phyloP scores from a whole-genome alignment of 306 rosid species.

The Rosa chinensis region DNA sequence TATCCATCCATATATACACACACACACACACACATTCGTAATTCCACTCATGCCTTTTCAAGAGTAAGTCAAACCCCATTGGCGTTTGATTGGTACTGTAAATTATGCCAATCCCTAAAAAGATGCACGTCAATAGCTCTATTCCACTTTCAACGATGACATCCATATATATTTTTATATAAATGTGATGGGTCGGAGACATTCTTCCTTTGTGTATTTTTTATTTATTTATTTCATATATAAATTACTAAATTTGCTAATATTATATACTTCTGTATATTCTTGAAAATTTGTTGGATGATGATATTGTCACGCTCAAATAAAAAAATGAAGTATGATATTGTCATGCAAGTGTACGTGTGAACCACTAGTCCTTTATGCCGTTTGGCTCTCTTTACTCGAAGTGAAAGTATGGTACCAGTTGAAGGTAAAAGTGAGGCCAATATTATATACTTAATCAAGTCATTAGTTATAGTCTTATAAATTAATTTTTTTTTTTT shows the following conservation, averaged over 20 bases:
- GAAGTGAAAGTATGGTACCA: not conserved
- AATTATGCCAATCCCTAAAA: not conserved
- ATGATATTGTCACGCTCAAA: constrained; percentile 10
- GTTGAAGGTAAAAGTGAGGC: not conserved
- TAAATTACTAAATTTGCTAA: not conserved
- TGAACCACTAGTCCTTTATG: not conserved
- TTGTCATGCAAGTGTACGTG: not conserved
- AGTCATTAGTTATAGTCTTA: too few species aligned
- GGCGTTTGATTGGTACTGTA: not conserved
- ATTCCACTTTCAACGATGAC: not conserved
- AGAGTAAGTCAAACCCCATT: not conserved
- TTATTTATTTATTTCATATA: not conserved
- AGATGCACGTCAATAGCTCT: not conserved
- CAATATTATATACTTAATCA: not conserved
- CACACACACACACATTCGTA: not conserved
- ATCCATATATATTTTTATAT: not conserved
- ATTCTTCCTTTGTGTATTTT: not conserved
- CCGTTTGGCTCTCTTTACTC: too few species aligned
- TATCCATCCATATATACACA: not conserved
- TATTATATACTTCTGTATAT: not conserved
- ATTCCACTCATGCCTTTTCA: not conserved
- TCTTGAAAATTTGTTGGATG: not conserved
- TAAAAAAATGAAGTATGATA: not conserved
- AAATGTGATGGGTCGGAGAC: not conserved
- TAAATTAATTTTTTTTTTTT: too few species aligned